Conservation (phyloP, 192 early-diverging fungal species). For the Entophlyctis luteolus region DNA sequence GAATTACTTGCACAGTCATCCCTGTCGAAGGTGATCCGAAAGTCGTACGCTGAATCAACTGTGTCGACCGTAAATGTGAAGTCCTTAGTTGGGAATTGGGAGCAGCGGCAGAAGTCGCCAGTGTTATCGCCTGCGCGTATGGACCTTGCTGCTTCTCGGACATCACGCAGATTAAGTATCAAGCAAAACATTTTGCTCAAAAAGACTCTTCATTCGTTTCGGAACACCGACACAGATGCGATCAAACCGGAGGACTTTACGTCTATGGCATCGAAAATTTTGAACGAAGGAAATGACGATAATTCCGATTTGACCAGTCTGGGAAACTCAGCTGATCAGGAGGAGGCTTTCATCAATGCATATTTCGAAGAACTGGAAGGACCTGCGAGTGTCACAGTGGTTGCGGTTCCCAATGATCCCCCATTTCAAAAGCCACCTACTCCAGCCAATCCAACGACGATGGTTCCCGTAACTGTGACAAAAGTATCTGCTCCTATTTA, state of each 20-base stretch:
- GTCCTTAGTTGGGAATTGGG: slow-evolving; percentile 5
- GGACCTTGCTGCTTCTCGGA: background rate
- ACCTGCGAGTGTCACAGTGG: too few relatives aligned
- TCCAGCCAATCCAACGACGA: background rate
- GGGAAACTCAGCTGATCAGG: background rate
- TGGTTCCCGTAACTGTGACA: background rate
- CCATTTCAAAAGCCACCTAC: too few relatives aligned
- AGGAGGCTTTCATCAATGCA: background rate
- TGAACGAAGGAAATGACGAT: background rate
- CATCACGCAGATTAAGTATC: background rate
- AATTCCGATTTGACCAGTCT: background rate
- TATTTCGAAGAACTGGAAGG: background rate
- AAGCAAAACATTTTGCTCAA: background rate
- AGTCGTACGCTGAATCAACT: background rate
- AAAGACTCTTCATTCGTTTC: background rate
- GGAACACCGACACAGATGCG: background rate
- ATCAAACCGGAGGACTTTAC: background rate
- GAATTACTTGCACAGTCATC: background rate
- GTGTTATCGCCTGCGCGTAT: background rate
- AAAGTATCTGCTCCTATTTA: background rate
- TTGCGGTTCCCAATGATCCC: too few relatives aligned
- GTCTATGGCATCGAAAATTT: background rate
- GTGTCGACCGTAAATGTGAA: background rate
- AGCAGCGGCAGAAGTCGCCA: background rate
- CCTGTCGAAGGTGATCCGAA: background rate